Percentiles rank a stretch among this genome's conserved stretches.
Evolutionary conservation across 208 protist genomes (phyloP).

Genomic region (Leishmania martiniquensis): DNA sequence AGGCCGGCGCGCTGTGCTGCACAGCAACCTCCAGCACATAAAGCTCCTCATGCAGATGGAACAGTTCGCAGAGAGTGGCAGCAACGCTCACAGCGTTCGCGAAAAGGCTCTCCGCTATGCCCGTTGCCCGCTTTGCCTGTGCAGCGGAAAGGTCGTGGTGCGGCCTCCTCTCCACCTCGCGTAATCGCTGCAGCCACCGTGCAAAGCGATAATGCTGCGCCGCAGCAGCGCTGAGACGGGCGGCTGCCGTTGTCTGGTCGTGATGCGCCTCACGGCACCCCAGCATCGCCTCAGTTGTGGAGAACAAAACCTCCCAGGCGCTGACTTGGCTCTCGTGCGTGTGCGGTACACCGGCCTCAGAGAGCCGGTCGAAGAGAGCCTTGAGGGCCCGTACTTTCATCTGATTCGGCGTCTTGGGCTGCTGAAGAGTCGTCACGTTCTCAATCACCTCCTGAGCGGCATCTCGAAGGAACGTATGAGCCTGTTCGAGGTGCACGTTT

Average conservation of each 20-base stretch:
- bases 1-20: conserved; percentile 23
- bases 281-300: conserved; percentile 62
- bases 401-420: conserved; percentile 76
- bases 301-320: conserved; percentile 75
- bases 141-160: conserved; percentile 88
- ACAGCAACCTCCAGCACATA: conserved; percentile 39
- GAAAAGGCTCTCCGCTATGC: conserved; percentile 78
- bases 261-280: conserved; percentile 47
- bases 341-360: conserved; percentile 79
- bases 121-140: conserved; percentile 77
- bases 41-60: conserved; percentile 47
- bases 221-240: conserved; percentile 39
- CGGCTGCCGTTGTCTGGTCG: conserved; percentile 23
- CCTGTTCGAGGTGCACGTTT: conserved; percentile 28
- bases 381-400: conserved; percentile 90
- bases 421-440: conserved; percentile 80
- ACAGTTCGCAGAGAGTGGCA: conserved; percentile 38
- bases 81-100: conserved; percentile 41
- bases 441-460: conserved; percentile 66
- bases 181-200: conserved; percentile 88
- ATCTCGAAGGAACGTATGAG: conserved; percentile 53
- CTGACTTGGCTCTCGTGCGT: conserved; percentile 68
- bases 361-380: conserved; percentile 76
- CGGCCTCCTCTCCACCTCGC: conserved; percentile 74
- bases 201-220: conserved; percentile 72